Base-by-base conservation (phyloP, 805 yeast species). In the Saccharomycopsis selenospora region DNA sequence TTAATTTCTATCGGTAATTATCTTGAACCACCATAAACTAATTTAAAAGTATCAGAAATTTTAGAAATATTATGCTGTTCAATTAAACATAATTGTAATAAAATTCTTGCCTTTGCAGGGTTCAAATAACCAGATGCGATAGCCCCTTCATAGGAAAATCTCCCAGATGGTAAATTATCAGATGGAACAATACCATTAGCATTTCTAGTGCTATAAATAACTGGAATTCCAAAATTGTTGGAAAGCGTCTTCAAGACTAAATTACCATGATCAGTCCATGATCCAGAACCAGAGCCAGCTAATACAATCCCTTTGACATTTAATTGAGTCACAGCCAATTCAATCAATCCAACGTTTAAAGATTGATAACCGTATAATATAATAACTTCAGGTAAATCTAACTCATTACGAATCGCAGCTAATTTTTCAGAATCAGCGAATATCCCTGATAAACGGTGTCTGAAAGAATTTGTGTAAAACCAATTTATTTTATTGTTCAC, bases 241-340 rank as follows among this genome's bases (percentile, higher is more conserved):
- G 69, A 70, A 18, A 68, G 66, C 42, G 67, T 63, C 25, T 68
- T 64, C 40, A 72, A 58, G n/a, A 64, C 62, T 40, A 67, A 66
- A 53, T 75, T 76, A 2, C 81, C 75, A 13, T 59, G 64, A 3
- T 71, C 75, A 23, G 78, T 69, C 63, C 81, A 61, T 2, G 84
- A 77, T 1, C 88, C 88, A 1, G 87, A 85, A 30, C 88, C 88
- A 73, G 80, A 75, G 2, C 85, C 77, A 0, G 87, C 88, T 44
- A 81, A 64, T 1, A 82, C 79, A 13, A 82, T 59, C 4, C 86
- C 88, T 40, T 70, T 68, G 23, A 72, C 71, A 23, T 63, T 63
- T 56, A 75, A 57, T 17, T 70, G 67, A 26, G 70, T 69, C 6
- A 75, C 68, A 0, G 76, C 71, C 13, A 77, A 53, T 27, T 69